Evolutionary conservation across 2,329 filamentous ascomycete species (phyloP), one percentile per base, ranked within the genome.

Genomic region (Verticillium dahliae): DNA sequence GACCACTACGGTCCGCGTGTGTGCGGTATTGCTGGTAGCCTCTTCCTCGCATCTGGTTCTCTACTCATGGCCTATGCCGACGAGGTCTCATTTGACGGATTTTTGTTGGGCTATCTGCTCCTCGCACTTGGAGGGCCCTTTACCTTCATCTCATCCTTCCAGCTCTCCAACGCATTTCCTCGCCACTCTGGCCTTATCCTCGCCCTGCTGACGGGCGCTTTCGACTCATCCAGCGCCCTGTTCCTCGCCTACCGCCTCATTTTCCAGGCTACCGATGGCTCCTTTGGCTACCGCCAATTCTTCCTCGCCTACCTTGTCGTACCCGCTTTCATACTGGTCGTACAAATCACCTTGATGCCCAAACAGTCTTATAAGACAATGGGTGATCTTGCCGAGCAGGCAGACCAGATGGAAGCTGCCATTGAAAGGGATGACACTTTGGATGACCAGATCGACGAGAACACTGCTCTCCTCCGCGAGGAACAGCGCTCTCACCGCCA

Each of bases 101-200:
- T 89, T 69, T 83, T 91, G 22, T 78, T 85, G 5, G 90, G 90
- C 15, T 93, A 94, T 72, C 78, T 93, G 27, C 85, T 91, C 61
- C 81, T 95, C 7, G 89, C 90, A 0, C 80, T 94, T 1, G 91
- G 90, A 22, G 91, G 91, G 0, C 90, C 90, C 2, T 93, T 92
- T 68, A 85, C 91, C 59, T 95, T 92, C 74, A 91, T 95, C 62
- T 88, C 90, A 9, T 90, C 89, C 3, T 94, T 94, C 74, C 91
- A 95, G 71, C 83, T 95, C 45, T 92, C 90, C 45, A 95, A 95
- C 72, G 87, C 91, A 2, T 94, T 96, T 70, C 91, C 91, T 1
- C 82, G 82, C 58, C 83, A 89, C 69, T 90, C 90, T 1, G 91
- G 91, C 1, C 77, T 91, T n/a, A 91, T 96, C 65, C 79, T 96